Evolutionary conservation across 768 basidiomycete species (phyloP).

Genomic region (Tricholoma bakamatsutake): DNA sequence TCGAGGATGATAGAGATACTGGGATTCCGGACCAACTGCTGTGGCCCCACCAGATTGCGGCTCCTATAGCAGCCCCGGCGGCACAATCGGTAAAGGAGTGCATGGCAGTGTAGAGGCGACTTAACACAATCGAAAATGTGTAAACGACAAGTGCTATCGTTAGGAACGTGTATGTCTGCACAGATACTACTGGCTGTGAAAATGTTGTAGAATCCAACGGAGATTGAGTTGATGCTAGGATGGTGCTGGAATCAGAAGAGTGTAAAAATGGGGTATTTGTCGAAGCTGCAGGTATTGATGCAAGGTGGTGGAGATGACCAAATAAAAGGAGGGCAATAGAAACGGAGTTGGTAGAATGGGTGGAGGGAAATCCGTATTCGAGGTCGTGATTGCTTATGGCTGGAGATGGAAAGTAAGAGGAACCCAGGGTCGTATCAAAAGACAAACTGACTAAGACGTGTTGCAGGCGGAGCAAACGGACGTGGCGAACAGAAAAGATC

Average conservation of each 20-base stretch:
- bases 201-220: conserved; percentile 10
- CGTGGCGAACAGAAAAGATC: conserved; percentile 88
- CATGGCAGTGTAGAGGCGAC: conserved; percentile 84
- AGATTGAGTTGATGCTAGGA: conserved; percentile 5
- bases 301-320: conserved; percentile 49
- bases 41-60: conserved; percentile 59
- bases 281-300: conserved; percentile 22
- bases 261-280: not conserved
- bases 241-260: not conserved
- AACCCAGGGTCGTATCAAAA: not conserved
- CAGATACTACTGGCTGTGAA: conserved; percentile 36
- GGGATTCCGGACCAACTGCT: conserved; percentile 39
- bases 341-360: conserved; percentile 87
- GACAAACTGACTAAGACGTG: conserved; percentile 65
- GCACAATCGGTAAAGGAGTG: conserved; percentile 77
- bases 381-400: conserved; percentile 77
- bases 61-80: conserved; percentile 59
- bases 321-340: conserved; percentile 85
- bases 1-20: conserved; percentile 24
- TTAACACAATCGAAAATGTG: conserved; percentile 67
- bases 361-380: conserved; percentile 95
- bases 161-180: conserved; percentile 34
- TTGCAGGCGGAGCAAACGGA: conserved; percentile 87
- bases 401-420: conserved; percentile 19
- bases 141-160: conserved; percentile 49